Conservation (phyloP, 2,329 filamentous ascomycete genomes). For the Epicoccum sorghinum region DNA sequence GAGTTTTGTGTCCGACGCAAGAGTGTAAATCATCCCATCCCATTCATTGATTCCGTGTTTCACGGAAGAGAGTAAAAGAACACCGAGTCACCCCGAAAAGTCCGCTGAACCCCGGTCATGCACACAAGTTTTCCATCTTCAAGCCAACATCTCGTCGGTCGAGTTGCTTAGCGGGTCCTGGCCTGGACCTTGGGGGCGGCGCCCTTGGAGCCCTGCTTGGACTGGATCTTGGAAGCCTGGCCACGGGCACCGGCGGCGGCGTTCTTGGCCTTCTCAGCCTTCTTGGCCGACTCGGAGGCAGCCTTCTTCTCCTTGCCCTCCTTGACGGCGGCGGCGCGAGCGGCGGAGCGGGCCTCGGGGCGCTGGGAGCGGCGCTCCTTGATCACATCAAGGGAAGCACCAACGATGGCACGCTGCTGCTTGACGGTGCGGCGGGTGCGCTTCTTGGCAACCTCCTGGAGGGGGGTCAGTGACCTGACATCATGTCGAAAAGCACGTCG, state of each 20-base stretch:
- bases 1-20: slow-evolving; percentile 37
- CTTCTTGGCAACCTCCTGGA: slow-evolving; percentile 99
- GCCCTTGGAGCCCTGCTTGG: slow-evolving; percentile 98
- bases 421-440: slow-evolving; percentile 97
- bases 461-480: slow-evolving; percentile 18
- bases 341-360: slow-evolving; percentile 92
- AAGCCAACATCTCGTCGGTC: slow-evolving; percentile 4
- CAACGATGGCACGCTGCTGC: slow-evolving; percentile 97
- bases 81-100: slow-evolving; percentile 39
- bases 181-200: slow-evolving; percentile 82
- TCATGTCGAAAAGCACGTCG: slow-evolving; percentile 16
- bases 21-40: slow-evolving; percentile 39
- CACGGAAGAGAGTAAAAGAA: slow-evolving; percentile 36
- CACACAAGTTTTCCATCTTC: slow-evolving; percentile 24
- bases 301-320: slow-evolving; percentile 99
- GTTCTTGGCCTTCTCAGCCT: slow-evolving; percentile 98
- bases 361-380: slow-evolving; percentile 97
- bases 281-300: slow-evolving; percentile 87
- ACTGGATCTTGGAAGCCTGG: slow-evolving; percentile 78
- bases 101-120: slow-evolving; percentile 34
- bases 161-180: slow-evolving; percentile 75
- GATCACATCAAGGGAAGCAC: slow-evolving; percentile 99
- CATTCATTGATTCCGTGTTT: slow-evolving; percentile 37
- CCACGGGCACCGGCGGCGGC: slow-evolving; percentile 77
- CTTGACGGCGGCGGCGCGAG: slow-evolving; percentile 89